Conservation (phyloP, 495 filamentous ascomycete genomes). For the Hyphodiscus hymeniophilus region DNA sequence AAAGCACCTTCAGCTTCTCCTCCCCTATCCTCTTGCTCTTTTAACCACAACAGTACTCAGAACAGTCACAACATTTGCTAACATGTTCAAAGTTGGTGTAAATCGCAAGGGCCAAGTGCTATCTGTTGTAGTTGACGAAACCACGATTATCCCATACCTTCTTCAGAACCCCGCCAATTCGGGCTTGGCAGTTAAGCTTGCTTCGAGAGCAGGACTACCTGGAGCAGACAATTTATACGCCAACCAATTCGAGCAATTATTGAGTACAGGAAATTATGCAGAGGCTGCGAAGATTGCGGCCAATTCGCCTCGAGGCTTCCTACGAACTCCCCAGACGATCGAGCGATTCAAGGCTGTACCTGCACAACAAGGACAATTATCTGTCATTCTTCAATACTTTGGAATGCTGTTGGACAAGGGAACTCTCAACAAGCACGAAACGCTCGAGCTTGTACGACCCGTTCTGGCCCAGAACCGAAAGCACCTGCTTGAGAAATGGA, state of each 20-base stretch:
- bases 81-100: conserved; percentile 44
- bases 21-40: not conserved
- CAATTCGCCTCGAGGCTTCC: conserved; percentile 91
- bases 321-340: conserved; percentile 88
- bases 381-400: conserved; percentile 94
- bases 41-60: not conserved
- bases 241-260: conserved; percentile 82
- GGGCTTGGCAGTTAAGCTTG: conserved; percentile 86
- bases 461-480: conserved; percentile 91
- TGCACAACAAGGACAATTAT: conserved; percentile 66
- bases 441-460: conserved; percentile 84
- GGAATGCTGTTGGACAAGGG: conserved; percentile 96
- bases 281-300: conserved; percentile 93
- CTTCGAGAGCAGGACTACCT: conserved; percentile 85
- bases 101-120: conserved; percentile 97
- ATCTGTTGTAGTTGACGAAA: conserved; percentile 86
- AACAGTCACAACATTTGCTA: not conserved
- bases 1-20: too few species aligned
- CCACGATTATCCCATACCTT: conserved; percentile 83
- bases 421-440: conserved; percentile 83
- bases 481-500: conserved; percentile 95
- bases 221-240: conserved; percentile 93
- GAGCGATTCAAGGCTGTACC: conserved; percentile 87
- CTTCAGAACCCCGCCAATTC: conserved; percentile 91
- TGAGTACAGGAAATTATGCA: conserved; percentile 64